Base-by-base conservation (phyloP, 441 rosid species). In the Melastoma candidum region DNA sequence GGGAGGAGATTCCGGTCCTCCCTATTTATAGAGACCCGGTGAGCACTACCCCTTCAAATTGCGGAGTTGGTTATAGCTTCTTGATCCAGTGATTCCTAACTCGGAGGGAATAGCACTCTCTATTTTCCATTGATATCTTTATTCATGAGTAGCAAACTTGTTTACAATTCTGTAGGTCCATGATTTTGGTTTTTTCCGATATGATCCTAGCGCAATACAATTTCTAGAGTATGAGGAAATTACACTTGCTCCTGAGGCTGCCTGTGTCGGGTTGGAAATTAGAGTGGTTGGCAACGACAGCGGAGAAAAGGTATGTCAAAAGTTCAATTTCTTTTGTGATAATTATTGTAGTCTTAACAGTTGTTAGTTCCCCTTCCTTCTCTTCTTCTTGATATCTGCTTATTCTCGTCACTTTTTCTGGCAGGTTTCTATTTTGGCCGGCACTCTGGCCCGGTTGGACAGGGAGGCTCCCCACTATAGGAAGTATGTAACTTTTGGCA, bases 221-320 rank as follows among this genome's bases (percentile, higher is more conserved):
- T 87, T 83, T 75, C 77, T 90, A 66, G 69, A 74, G 41, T 94
- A 94, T 57, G 96, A 87, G 69, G 99, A 90, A 78, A 94, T 94
- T 66, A 90, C 96, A 63, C 99, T 94, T 75, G 84, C 96, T 39
- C 97, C 96, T 10, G 96, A 87, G 65, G 92, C 82, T 50, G 97
- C 96, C 57, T 80, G 77, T 64, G 99, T 94, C 74, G 99, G 99
- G 49, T 87, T 94, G 49, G 97, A 94, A 66, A 83, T 94, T 66
- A 82, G 99, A 75, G 99, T 94, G 74, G 96, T 90, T 58, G 99
- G 99, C 46, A 94, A 94, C 69, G 99, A 94, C 61, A 90, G 99
- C 46, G 95, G 96, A 60, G 99, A 94, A 72, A 94, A 94, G 95
- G 97, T 93, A 81, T 63, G 52, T 45, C 56, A 44, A 13, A 11